A percentile compares a stretch with the other conserved stretches of the same genome.
Conservation (phyloP, 169 alveolate genomes). For the Plasmodium malariae region DNA sequence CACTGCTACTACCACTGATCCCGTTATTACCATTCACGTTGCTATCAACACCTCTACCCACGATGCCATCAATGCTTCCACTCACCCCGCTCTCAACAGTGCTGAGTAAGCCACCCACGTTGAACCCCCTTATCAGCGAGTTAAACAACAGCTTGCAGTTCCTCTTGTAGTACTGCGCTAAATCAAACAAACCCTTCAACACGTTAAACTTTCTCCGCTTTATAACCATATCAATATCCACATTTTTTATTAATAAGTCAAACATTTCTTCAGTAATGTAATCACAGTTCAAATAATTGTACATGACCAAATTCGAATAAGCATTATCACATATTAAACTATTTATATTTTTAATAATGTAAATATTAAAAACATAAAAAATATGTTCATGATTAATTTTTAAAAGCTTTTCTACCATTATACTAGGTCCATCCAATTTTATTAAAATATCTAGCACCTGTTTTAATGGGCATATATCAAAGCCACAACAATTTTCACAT, state of each 20-base stretch:
- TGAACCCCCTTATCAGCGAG: conserved; percentile 13
- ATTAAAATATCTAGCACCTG: conserved; percentile 52
- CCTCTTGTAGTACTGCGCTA: conserved; percentile 37
- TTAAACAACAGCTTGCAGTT: conserved; percentile 31
- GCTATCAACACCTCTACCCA: too few relatives aligned
- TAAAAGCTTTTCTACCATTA: conserved; percentile 55
- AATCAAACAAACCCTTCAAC: conserved; percentile 32
- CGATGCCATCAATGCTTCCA: too few relatives aligned
- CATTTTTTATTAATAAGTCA: conserved; percentile 42
- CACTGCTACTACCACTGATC: background rate
- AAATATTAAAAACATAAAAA: conserved; percentile 50
- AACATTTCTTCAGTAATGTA: conserved; percentile 72
- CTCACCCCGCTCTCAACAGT: background rate
- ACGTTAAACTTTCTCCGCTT: conserved; percentile 33
- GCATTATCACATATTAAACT: conserved; percentile 45
- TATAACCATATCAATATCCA: conserved; percentile 23
- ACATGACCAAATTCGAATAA: conserved; percentile 43
- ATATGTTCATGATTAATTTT: conserved; percentile 52
- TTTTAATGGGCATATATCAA: conserved; percentile 59
- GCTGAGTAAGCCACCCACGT: background rate
- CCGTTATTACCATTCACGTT: too few relatives aligned
- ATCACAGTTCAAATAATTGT: conserved; percentile 49
- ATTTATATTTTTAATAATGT: conserved; percentile 57
- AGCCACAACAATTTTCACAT: background rate
- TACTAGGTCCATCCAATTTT: conserved; percentile 32